phyloP scores from a whole-genome alignment of 192 early-diverging fungal genomes.

The Tieghemiomyces parasiticus region DNA sequence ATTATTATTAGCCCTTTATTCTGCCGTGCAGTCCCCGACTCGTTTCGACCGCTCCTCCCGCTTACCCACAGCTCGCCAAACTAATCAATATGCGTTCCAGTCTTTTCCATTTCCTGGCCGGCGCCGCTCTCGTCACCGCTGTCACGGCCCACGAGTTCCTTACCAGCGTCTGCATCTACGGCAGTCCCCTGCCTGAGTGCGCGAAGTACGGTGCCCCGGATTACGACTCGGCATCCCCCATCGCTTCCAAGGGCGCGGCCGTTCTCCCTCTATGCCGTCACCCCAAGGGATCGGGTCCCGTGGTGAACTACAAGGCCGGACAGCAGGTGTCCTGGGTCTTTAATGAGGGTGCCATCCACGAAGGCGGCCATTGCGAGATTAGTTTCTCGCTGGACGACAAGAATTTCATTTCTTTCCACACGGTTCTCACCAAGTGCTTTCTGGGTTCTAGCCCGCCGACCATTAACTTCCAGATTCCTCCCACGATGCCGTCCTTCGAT shows the following conservation, averaged over 20 bases:
- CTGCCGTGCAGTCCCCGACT: too few relatives aligned
- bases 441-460: slow-evolving; percentile 11
- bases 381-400: slow-evolving; percentile 28
- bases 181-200: not conserved
- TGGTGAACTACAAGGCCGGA: slow-evolving; percentile 14
- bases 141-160: not conserved
- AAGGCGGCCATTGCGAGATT: slow-evolving; percentile 34
- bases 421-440: slow-evolving; percentile 22
- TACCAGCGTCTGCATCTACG: not conserved
- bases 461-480: slow-evolving; percentile 18
- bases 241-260: not conserved
- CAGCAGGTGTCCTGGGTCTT: slow-evolving; percentile 10
- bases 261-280: not conserved
- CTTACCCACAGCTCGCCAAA: too few relatives aligned
- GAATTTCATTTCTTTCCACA: slow-evolving; percentile 11
- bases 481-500: slow-evolving; percentile 18
- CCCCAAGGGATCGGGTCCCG: not conserved
- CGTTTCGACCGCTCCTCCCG: too few relatives aligned
- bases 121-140: too few relatives aligned
- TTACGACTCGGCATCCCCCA: not conserved
- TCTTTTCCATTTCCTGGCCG: too few relatives aligned
- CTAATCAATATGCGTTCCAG: too few relatives aligned
- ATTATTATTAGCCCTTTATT: too few relatives aligned
- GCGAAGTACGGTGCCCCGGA: not conserved
- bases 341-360: slow-evolving; percentile 18